Base-by-base conservation (phyloP, 1,284 basidiomycete species). In the Porodaedalea pini region DNA sequence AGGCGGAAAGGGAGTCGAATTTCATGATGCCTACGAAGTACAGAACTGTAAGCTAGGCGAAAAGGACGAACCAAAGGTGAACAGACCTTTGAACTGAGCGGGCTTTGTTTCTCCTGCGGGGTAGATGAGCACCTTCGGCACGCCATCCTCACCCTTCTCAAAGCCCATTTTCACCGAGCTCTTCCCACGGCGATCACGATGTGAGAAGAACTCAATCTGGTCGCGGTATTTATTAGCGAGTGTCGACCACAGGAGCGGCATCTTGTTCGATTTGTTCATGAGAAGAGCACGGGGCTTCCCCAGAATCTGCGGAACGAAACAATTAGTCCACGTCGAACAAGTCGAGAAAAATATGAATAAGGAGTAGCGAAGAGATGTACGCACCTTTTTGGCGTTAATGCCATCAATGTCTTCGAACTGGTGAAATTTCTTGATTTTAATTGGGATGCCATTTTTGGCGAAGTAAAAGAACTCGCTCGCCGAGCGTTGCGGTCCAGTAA, bases 181-280 rank as follows among this genome's bases (percentile, higher is more conserved):
- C 57, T 74, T 77, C 21, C 84, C 86, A 50, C 83, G 76, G 13
- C 79, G 77, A 68, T 94, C 91, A 48, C 81, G 81, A 66, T 88
- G 81, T 51, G 80, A 81, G 2, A 79, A 88, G 61, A 94, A 82
- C 25, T 75, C 77, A 21, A 93, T 77, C 65, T 85, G 77, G 55
- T 80, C 80, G 54, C 79, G 70, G 69, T 87, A 88, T 62, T 86
- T 88, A 67, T 91, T 90, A 10, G 81, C 85, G 36, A 95, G 80
- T 3, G 90, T 86, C 67, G 90, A 86, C 92, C 92, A 95, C 51
- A 94, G 74, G 29, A 94, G 75, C 0, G 92, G 92, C 3, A 92
- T 82, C 48, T 86, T 87, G 61, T 85, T 88, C 62, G 79, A 86
- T 72, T 80, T 88, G 65, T 83, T 92, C 66, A 86, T 75, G 13